Evolutionary conservation across 805 yeast species (phyloP).

Genomic region (Saturnispora sanitii): DNA sequence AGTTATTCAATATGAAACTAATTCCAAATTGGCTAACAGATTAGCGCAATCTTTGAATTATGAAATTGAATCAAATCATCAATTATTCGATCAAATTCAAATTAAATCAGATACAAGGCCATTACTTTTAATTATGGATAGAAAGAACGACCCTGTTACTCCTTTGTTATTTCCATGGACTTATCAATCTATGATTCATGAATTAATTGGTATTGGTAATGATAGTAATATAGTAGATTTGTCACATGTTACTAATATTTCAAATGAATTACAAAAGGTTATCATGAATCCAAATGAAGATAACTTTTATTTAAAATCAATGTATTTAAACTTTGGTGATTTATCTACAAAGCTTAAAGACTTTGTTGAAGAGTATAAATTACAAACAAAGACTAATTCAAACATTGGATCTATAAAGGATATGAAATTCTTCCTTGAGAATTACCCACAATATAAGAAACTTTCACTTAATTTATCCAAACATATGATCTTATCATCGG

Average conservation of each 20-base stretch:
- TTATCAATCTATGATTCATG: constrained; percentile 95
- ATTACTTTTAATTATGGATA: constrained; percentile 62
- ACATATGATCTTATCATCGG: constrained; percentile 85
- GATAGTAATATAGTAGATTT: constrained; percentile 58
- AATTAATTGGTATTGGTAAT: constrained; percentile 70
- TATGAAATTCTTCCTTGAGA: constrained; percentile 83
- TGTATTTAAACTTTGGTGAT: constrained; percentile 91
- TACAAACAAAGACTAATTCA: constrained; percentile 64
- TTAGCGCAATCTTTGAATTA: constrained; percentile 59
- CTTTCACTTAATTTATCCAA: constrained; percentile 81
- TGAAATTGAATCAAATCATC: constrained; percentile 44
- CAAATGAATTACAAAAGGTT: constrained; percentile 53
- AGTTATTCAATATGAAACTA: constrained; percentile 64
- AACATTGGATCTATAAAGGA: constrained; percentile 75
- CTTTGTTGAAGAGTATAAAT: constrained; percentile 74
- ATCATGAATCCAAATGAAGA: constrained; percentile 64
- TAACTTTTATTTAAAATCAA: constrained; percentile 63
- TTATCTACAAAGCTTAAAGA: constrained; percentile 79
- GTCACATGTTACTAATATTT: constrained; percentile 41
- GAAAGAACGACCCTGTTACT: constrained; percentile 86
- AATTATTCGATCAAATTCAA: constrained; percentile 59
- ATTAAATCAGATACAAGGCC: constrained; percentile 53
- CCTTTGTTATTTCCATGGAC: constrained; percentile 96
- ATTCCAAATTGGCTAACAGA: constrained; percentile 53
- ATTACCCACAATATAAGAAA: constrained; percentile 88